Evolutionary conservation across 2,329 filamentous ascomycete genomes (phyloP).

Genomic region (Blastomyces parvus): DNA sequence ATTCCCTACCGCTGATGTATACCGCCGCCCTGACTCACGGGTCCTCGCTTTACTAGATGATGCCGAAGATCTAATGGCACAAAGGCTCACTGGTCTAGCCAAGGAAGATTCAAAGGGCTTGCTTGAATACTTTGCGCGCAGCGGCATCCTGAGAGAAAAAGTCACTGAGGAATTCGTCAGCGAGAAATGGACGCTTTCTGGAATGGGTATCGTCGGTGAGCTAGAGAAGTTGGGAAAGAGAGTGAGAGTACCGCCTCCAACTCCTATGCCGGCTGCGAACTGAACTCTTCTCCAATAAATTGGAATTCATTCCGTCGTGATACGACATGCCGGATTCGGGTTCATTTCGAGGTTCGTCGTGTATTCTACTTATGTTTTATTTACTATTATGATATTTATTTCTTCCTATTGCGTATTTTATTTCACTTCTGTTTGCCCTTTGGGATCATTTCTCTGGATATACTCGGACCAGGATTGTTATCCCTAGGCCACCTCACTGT

Average conservation of each 20-base stretch:
- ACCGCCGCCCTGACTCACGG: conserved; percentile 44
- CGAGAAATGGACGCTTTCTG: conserved; percentile 76
- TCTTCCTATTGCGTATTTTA: background rate
- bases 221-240: conserved; percentile 59
- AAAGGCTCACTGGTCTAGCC: conserved; percentile 57
- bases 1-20: conserved; percentile 43
- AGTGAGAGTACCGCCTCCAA: conserved; percentile 24
- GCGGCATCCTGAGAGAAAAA: conserved; percentile 62
- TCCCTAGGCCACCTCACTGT: background rate
- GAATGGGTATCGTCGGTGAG: conserved; percentile 74
- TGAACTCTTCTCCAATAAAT: background rate
- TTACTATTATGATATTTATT: background rate
- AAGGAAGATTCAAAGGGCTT: conserved; percentile 66
- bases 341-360: background rate
- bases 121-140: conserved; percentile 89
- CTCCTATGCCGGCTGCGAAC: background rate
- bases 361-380: background rate
- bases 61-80: conserved; percentile 36
- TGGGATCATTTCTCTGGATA: background rate
- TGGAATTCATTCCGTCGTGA: background rate
- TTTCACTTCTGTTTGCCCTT: background rate
- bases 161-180: conserved; percentile 62
- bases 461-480: background rate
- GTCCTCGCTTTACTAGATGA: conserved; percentile 38
- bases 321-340: background rate